Conservation (phyloP, 306 rosid species). For the Rubus idaeus region DNA sequence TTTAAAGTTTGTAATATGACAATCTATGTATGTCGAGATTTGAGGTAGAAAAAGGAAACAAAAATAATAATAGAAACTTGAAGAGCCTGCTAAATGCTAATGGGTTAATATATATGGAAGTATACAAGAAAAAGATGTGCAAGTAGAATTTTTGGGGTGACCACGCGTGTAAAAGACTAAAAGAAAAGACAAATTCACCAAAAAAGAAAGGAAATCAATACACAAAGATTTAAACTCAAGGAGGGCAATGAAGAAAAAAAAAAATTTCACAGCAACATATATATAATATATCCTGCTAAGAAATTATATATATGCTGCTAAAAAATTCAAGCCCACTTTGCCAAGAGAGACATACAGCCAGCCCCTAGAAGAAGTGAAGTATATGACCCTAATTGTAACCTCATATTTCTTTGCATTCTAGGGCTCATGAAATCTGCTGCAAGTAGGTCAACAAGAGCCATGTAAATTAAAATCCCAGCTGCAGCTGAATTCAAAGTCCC, state of each 20-base stretch:
- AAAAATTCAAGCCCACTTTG: slow-evolving; percentile 60
- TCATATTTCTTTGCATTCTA: slow-evolving; percentile 47
- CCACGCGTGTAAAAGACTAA: not conserved
- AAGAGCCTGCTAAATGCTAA: too few relatives aligned
- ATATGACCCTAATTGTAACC: slow-evolving; percentile 51
- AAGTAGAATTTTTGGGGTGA: not conserved
- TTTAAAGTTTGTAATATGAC: too few relatives aligned
- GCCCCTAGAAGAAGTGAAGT: slow-evolving; percentile 65
- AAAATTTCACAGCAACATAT: not conserved
- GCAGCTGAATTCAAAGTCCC: slow-evolving; percentile 64
- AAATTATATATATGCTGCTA: too few relatives aligned
- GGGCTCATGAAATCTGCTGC: slow-evolving; percentile 79
- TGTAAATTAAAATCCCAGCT: slow-evolving; percentile 70
- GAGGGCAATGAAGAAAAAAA: not conserved
- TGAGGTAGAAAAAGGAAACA: too few relatives aligned
- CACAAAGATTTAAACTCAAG: not conserved
- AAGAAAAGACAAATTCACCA: too few relatives aligned
- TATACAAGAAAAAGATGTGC: not conserved
- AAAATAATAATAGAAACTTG: too few relatives aligned
- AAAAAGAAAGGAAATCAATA: not conserved
- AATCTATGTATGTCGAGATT: too few relatives aligned
- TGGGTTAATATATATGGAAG: too few relatives aligned
- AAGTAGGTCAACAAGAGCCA: slow-evolving; percentile 70
- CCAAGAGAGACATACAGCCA: slow-evolving; percentile 63
- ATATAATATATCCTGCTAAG: not conserved